phyloP scores from a whole-genome alignment of 805 yeast genomes.

The Torulaspora gathmanii region DNA sequence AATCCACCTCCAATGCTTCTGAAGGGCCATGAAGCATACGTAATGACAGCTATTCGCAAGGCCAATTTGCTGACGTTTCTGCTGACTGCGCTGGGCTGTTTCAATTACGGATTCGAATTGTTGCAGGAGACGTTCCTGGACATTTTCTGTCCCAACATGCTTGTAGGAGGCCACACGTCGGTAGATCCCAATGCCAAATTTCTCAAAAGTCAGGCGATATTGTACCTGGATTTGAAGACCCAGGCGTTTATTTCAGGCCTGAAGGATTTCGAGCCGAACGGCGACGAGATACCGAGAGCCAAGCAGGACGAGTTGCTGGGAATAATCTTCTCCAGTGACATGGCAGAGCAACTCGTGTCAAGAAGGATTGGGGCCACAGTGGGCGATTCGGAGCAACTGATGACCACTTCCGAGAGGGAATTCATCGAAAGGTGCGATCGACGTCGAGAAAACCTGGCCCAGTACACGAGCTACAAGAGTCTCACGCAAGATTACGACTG shows the following conservation, averaged over 20 bases:
- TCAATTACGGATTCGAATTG: constrained; percentile 82
- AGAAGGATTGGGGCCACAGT: constrained; percentile 20
- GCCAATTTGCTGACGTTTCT: constrained; percentile 84
- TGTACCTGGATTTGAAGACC: constrained; percentile 84
- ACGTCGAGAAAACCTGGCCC: constrained; percentile 58
- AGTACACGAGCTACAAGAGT: constrained; percentile 43
- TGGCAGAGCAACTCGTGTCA: constrained; percentile 41
- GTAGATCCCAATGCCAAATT: constrained; percentile 45
- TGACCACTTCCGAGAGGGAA: constrained; percentile 76
- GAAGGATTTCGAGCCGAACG: constrained; percentile 37
- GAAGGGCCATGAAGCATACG: constrained; percentile 50
- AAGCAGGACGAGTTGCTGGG: constrained; percentile 53
- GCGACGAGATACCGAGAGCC: constrained; percentile 11
- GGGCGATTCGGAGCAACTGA: constrained; percentile 31
- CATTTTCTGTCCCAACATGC: constrained; percentile 70
- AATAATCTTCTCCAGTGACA: constrained; percentile 65
- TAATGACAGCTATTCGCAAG: constrained; percentile 57
- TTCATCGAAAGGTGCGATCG: constrained; percentile 69
- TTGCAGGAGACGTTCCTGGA: constrained; percentile 80
- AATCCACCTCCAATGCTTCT: constrained; percentile 53
- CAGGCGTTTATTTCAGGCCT: constrained; percentile 91
- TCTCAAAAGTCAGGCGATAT: constrained; percentile 71
- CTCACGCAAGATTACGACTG: constrained; percentile 76
- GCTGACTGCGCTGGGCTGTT: constrained; percentile 78
- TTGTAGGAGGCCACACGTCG: constrained; percentile 25